Base-by-base conservation (phyloP, 805 yeast genomes). In the Yarrowia sp. region DNA sequence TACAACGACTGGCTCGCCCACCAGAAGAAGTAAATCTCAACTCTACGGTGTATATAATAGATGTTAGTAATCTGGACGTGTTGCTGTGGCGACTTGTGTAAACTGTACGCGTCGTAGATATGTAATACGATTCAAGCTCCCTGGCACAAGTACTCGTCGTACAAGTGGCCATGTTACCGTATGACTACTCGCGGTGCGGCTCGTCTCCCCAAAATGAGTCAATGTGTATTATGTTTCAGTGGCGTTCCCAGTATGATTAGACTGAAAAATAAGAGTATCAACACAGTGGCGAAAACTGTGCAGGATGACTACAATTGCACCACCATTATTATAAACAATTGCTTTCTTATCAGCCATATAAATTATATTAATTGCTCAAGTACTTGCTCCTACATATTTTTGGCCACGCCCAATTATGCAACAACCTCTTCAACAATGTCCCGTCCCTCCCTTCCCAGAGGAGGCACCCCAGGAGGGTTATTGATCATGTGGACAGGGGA, bases 381-480 rank as follows among this genome's bases (percentile, higher is more conserved):
- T 51, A 17, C 16, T 22, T 1, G 16, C 30, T 26, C 30, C 4
- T 26, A 26, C 30, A 5, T 26, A 5, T 26, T 26, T 26, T 8
- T n/a, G n/a, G n/a, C n/a, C n/a, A n/a, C n/a, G n/a, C n/a, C n/a
- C n/a, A n/a, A n/a, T n/a, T 41, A 58, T 21, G 63, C 38, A 30
- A 30, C 51, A 9, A 58, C 63, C 33, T 58, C 51, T 24, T 41
- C 49, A 21, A 43, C 51, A 30, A 41, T 58, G 12, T 58, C 63
- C 32, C 89, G 81, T 6, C 92, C 91, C 71, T 89, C 95, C 73
- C 95, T 83, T 68, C 87, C 92, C 54, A 89, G 75, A 0, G 95
- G 95, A 1, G 96, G 96, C 3, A 89, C 84, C 22, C 83, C 84
- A 5, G 71, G 64, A 35, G 66, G 33, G 8, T 70, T 67, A 40